Conservation (phyloP, 2,329 filamentous ascomycete genomes). For the Magnaporthiopsis incrustans region DNA sequence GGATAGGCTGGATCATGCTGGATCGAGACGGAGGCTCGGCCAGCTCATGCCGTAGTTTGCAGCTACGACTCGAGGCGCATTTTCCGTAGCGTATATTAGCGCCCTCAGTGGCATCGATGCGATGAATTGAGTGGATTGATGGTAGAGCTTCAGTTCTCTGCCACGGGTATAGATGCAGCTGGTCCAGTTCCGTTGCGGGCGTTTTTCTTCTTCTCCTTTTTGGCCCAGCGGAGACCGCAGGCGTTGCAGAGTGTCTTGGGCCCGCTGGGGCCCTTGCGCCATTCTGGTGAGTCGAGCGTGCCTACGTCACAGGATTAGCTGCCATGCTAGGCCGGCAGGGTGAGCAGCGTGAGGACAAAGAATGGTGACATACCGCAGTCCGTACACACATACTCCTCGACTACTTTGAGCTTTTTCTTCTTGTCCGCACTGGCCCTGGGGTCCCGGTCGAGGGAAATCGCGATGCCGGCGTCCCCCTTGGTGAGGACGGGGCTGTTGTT, state of each 20-base stretch:
- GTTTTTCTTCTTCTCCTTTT: conserved; percentile 69
- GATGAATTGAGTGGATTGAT: too few relatives aligned
- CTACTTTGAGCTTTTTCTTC: conserved; percentile 78
- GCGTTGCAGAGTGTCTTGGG: conserved; percentile 96
- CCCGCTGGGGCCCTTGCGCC: conserved; percentile 87
- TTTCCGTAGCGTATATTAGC: too few relatives aligned
- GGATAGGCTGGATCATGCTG: background rate
- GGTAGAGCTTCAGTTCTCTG: background rate
- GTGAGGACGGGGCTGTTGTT: conserved; percentile 73
- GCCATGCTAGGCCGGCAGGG: too few relatives aligned
- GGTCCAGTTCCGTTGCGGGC: conserved; percentile 19
- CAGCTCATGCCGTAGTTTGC: background rate
- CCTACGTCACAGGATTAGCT: conserved; percentile 28
- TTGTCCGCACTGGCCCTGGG: conserved; percentile 46
- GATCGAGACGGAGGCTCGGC: background rate
- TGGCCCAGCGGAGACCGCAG: conserved; percentile 69
- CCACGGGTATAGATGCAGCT: background rate
- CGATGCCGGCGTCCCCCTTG: conserved; percentile 78
- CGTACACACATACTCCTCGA: conserved; percentile 88
- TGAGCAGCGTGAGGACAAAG: background rate
- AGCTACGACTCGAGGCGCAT: too few relatives aligned
- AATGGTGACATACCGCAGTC: conserved; percentile 62
- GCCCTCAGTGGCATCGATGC: too few relatives aligned
- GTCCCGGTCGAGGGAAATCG: conserved; percentile 65
- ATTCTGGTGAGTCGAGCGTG: conserved; percentile 88